These are phyloP conservation scores for Mollisiaceae sp. DNA, from an alignment of 2,329 filamentous ascomycete genomes.

Conservation along the genomic window DNA sequence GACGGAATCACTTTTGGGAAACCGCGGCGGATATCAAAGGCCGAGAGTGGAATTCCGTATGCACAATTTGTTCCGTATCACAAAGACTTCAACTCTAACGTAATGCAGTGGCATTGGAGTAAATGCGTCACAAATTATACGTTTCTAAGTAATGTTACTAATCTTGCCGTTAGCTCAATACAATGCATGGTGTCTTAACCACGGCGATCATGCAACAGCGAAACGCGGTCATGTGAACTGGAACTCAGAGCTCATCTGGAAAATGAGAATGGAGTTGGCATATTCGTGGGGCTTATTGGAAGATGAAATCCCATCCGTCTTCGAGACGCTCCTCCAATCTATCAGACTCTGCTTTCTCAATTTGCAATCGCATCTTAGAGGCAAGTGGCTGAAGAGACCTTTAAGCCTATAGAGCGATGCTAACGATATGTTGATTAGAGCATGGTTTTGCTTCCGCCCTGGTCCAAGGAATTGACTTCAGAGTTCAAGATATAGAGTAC, in stretches of 20 bases:
- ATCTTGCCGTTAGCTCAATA: conserved; percentile 38
- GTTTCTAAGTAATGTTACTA: conserved; percentile 31
- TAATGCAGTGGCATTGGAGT: conserved; percentile 33
- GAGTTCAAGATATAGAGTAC: conserved; percentile 30
- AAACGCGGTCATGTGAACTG: conserved; percentile 36
- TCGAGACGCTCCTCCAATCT: conserved; percentile 25
- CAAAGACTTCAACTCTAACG: conserved; percentile 21
- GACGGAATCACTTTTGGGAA: conserved; percentile 27
- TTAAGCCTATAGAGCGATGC: neutral
- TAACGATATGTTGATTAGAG: conserved; percentile 18
- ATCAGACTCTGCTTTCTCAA: conserved; percentile 20
- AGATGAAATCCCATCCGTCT: conserved; percentile 36
- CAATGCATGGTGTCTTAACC: conserved; percentile 41
- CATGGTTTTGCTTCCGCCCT: conserved; percentile 18
- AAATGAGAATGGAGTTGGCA: conserved; percentile 42
- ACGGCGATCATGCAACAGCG: conserved; percentile 36
- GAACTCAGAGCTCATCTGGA: conserved; percentile 44
- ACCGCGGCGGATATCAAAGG: conserved; percentile 19
- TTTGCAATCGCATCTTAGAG: conserved; percentile 23
- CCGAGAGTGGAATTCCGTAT: conserved; percentile 24
- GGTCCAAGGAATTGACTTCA: conserved; percentile 27
- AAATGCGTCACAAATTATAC: conserved; percentile 11
- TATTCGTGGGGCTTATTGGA: conserved; percentile 40
- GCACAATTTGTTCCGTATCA: conserved; percentile 16
- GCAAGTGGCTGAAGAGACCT: conserved; percentile 16